Base-by-base conservation (phyloP, 371 early-diverging fungal species). In the Enterospora canceri region DNA sequence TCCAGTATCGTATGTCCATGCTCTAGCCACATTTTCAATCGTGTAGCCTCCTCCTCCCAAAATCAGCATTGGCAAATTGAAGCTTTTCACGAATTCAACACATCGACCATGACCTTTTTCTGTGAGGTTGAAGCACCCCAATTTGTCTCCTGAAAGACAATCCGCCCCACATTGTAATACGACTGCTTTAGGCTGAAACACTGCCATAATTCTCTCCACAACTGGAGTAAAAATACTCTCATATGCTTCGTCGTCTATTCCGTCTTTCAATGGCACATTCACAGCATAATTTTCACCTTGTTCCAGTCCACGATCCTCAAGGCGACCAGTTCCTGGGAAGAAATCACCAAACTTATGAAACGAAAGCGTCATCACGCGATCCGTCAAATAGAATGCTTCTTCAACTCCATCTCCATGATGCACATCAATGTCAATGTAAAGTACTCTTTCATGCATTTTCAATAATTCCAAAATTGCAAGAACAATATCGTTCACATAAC, bases 141-240 rank as follows among this genome's bases (percentile, higher is more conserved):
- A 83, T 58, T 91, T 87, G 79, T 98, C 99, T 8, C 94, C 94
- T 46, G 90, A 87, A n/a, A 98, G 80, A 12, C 95, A 95, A 75
- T 98, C 99, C 1, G 97, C 92, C 62, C 99, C 99, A 79, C 93
- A 92, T 80, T 98, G 99, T 73, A 98, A 75, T n/a, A 97, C 91
- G 57, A 98, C 85, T 0, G 88, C 95, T 33, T 87, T 87, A 18
- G 99, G 99, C 31, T 85, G 83, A 81, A 88, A 98, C 82, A 85
- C 85, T 32, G 91, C 90, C 83, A 97, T 89, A 16, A 94, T 87
- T 68, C 85, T 54, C 0, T 68, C 74, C 59, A 87, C 71, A 23
- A 83, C 86, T 15, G 91, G 86, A 68, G 87, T 85, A 81, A 96
- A 98, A 12, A 96, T 84, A 58, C 81, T 81, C 67, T 84, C 76